phyloP scores from a whole-genome alignment of 164 flowering plant species.

The Vitis cinerea region DNA sequence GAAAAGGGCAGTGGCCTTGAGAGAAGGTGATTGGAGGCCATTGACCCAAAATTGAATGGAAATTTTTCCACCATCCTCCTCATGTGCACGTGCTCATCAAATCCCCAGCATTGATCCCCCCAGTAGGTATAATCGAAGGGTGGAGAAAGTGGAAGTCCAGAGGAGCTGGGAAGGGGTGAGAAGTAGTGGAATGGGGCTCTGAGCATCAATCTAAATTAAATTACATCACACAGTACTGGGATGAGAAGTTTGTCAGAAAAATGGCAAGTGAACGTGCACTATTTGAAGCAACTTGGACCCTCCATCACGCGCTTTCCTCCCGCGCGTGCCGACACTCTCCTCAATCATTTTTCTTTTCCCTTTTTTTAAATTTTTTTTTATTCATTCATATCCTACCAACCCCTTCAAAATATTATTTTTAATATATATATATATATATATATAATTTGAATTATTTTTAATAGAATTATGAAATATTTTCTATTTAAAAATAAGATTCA shows the following conservation, averaged over 20 bases:
- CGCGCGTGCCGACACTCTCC: background rate
- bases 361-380: too few species aligned
- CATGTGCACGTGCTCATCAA: background rate
- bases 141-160: too few species aligned
- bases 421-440: too few species aligned
- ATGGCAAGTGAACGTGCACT: slow-evolving; percentile 27
- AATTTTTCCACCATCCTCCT: background rate
- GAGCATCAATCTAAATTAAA: slow-evolving; percentile 10
- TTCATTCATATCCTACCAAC: too few species aligned
- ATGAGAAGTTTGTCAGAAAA: slow-evolving; percentile 23
- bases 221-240: slow-evolving; percentile 8
- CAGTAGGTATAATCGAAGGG: too few species aligned
- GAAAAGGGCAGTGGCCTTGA: background rate
- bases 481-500: too few species aligned
- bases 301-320: background rate
- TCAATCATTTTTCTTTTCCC: too few species aligned
- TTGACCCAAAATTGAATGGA: slow-evolving; percentile 4
- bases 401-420: too few species aligned
- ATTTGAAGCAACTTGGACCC: background rate
- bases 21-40: background rate
- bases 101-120: too few species aligned
- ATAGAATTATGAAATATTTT: too few species aligned
- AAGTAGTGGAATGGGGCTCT: background rate
- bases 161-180: background rate
- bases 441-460: too few species aligned